phyloP scores from a whole-genome alignment of 1,284 basidiomycete genomes.

The Cutaneotrichosporon dermatis region DNA sequence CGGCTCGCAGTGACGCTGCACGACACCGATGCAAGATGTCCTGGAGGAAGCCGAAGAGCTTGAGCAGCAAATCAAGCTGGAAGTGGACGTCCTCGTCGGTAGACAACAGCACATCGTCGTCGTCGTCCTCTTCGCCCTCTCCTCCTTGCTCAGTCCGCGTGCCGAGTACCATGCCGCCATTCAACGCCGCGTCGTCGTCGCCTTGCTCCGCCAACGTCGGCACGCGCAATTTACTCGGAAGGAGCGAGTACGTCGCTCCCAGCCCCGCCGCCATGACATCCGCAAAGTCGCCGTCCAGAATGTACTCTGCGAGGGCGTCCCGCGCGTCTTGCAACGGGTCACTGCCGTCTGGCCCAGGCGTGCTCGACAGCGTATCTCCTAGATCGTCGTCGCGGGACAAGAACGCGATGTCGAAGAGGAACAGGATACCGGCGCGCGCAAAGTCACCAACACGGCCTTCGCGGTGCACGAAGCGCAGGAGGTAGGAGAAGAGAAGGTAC shows the following conservation, averaged over 20 bases:
- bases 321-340: conserved; percentile 77
- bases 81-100: conserved; percentile 69
- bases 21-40: conserved; percentile 58
- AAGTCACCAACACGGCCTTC: conserved; percentile 92
- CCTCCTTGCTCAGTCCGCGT: conserved; percentile 37
- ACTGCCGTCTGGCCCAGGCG: conserved; percentile 26
- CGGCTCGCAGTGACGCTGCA: conserved; percentile 24
- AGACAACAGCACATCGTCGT: conserved; percentile 54
- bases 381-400: conserved; percentile 46
- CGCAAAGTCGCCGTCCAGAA: conserved; percentile 91
- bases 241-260: conserved; percentile 79
- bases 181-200: conserved; percentile 52
- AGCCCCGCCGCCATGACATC: conserved; percentile 92
- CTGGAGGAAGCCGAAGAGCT: conserved; percentile 84
- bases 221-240: conserved; percentile 71
- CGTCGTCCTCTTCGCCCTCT: conserved; percentile 50
- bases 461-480: conserved; percentile 89
- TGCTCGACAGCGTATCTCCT: conserved; percentile 25
- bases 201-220: conserved; percentile 55
- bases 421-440: conserved; percentile 83
- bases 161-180: conserved; percentile 53
- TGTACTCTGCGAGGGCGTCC: conserved; percentile 82
- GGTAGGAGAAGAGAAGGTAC: conserved; percentile 89
- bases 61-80: conserved; percentile 81
- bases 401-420: conserved; percentile 92